Base-by-base conservation (phyloP, 2,329 filamentous ascomycete genomes). In the Cercospora berteroae region DNA sequence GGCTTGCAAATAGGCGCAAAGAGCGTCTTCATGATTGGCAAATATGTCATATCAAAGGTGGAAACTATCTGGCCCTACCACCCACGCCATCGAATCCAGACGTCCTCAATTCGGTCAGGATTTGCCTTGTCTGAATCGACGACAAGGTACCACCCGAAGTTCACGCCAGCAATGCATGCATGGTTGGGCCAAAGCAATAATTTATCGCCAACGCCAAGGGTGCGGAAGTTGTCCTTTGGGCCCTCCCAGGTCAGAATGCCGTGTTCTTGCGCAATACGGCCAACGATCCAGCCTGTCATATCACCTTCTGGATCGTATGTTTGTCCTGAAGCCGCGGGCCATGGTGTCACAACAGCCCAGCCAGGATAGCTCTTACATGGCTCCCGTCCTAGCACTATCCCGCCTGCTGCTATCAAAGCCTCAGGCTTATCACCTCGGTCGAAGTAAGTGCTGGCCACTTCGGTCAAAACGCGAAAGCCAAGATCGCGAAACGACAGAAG, bases 181-280 rank as follows among this genome's bases (percentile, higher is more conserved):
- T 95, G 92, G 73, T 94, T 94, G 0, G 91, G 91, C 88, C 89
- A 94, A 7, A 94, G 81, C 66, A 87, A 83, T 27, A 94, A 79
- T 74, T 87, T 87, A 74, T 92, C 86, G 0, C 91, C 91, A 33
- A 92, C 81, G 2, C 78, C 70, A 66, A 92, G 75, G 57, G 80
- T 75, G 44, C 79, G 77, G 58, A 84, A 78, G n/a, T 81, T 77
- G 10, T 81, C 77, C 29, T 71, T 71, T 1, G 75, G 64, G 0
- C 82, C 83, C 44, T 82, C 79, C 87, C 89, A 93, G 1, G 81
- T 82, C 72, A 94, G 75, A 63, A 93, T 87, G 0, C 90, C 90
- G 79, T 94, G 92, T 79, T 95, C 92, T 80, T 94, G 92, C 70
- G 88, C 90, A 66, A 94, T 86, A 27, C 87, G 84, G 13, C 86